Evolutionary conservation across 1,139 yeast species (phyloP).

Genomic region (Taphrina betulina): DNA sequence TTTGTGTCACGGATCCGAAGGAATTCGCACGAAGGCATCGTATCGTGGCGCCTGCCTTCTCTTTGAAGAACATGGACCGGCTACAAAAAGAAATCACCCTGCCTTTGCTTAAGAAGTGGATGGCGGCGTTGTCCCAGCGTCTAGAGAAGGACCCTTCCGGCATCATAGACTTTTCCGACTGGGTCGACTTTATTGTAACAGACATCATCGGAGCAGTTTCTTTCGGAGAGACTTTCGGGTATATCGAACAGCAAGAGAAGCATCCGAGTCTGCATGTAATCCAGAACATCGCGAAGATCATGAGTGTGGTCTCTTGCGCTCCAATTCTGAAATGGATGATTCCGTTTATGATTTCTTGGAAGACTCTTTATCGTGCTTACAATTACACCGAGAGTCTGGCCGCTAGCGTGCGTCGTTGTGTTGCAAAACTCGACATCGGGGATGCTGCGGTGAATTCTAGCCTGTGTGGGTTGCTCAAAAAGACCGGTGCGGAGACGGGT

Average conservation of each 20-base stretch:
- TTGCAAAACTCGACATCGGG: background rate
- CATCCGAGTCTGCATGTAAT: conserved; percentile 1
- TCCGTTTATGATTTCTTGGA: background rate
- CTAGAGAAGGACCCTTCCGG: background rate
- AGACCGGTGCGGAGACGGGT: background rate
- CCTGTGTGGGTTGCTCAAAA: background rate
- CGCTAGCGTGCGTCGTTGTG: background rate
- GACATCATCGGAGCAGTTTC: conserved; percentile 1
- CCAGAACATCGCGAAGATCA: background rate
- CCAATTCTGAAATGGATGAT: background rate
- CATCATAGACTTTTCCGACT: conserved; percentile 4
- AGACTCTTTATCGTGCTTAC: background rate
- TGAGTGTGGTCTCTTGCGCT: background rate
- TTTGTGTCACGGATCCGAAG: background rate
- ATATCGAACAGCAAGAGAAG: background rate
- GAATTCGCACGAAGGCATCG: background rate
- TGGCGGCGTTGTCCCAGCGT: background rate
- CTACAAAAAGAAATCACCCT: background rate
- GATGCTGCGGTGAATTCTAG: background rate
- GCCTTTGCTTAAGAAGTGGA: background rate
- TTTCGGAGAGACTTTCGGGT: conserved; percentile 1
- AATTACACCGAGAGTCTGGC: background rate
- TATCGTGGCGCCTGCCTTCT: background rate
- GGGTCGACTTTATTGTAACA: conserved; percentile 1
- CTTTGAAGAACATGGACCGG: background rate